phyloP scores from a whole-genome alignment of 2,329 filamentous ascomycete genomes.

The Fusarium pseudograminearum region DNA sequence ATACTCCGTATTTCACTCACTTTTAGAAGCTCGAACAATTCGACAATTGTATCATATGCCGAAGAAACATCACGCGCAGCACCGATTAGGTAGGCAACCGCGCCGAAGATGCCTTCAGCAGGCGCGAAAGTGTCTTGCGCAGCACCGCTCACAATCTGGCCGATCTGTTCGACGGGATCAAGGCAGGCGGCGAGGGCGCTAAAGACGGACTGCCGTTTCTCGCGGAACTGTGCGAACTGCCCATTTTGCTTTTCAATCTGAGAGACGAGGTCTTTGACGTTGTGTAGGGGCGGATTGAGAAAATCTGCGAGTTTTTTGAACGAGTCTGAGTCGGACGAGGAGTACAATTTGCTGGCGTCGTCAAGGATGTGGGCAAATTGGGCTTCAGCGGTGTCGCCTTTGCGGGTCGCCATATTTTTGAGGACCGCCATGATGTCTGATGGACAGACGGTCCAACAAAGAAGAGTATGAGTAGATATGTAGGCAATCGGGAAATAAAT shows the following conservation, averaged over 20 bases:
- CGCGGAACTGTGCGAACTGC: conserved; percentile 54
- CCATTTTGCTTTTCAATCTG: conserved; percentile 54
- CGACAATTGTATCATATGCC: conserved; percentile 59
- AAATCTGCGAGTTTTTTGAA: conserved; percentile 50
- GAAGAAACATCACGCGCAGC: conserved; percentile 60
- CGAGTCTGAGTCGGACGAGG: conserved; percentile 33
- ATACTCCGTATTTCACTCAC: conserved; percentile 34
- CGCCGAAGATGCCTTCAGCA: conserved; percentile 57
- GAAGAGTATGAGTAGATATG: not conserved
- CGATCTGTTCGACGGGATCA: conserved; percentile 56
- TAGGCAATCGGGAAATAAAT: not conserved
- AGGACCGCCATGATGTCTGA: conserved; percentile 36
- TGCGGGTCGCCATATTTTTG: conserved; percentile 20
- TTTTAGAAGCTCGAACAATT: conserved; percentile 58
- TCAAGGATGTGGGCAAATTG: conserved; percentile 51
- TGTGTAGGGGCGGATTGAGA: conserved; percentile 50
- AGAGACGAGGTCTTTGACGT: conserved; percentile 50
- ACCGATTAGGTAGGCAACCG: conserved; percentile 57
- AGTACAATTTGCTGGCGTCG: conserved; percentile 52
- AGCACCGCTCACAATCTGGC: conserved; percentile 54
- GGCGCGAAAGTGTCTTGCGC: conserved; percentile 57
- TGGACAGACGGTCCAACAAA: conserved; percentile 19
- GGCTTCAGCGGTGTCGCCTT: conserved; percentile 29
- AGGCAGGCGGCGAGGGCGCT: conserved; percentile 50
- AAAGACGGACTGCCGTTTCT: conserved; percentile 52